Conservation (phyloP, 192 early-diverging fungal species). For the Glomus cerebriforme region DNA sequence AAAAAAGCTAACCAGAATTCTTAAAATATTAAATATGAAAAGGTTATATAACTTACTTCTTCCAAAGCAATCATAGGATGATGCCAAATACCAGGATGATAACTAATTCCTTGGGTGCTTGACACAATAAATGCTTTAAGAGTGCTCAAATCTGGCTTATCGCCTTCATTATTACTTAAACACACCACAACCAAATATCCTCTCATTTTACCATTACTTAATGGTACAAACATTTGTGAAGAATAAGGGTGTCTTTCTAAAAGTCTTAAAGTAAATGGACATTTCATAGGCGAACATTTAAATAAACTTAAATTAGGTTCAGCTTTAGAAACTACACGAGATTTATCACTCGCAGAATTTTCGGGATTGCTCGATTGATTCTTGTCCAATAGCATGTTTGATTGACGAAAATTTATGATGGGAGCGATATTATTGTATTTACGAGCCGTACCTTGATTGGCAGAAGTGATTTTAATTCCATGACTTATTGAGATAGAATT, state of each 20-base stretch:
- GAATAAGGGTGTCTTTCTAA: slow-evolving; percentile 86
- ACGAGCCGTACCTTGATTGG: slow-evolving; percentile 78
- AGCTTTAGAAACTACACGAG: slow-evolving; percentile 23
- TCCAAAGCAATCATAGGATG: slow-evolving; percentile 85
- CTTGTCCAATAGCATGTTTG: slow-evolving; percentile 32
- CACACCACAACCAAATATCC: slow-evolving; percentile 84
- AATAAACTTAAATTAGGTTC: slow-evolving; percentile 75
- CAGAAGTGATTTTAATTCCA: slow-evolving; percentile 41
- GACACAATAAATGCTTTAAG: slow-evolving; percentile 74
- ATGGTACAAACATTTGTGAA: slow-evolving; percentile 85
- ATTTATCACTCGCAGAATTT: slow-evolving; percentile 33
- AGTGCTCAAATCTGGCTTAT: slow-evolving; percentile 72
- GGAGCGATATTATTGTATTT: slow-evolving; percentile 69
- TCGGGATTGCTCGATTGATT: slow-evolving; percentile 41
- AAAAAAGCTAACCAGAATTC: too few species aligned
- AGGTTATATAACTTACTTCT: slow-evolving; percentile 5
- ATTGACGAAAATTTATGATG: slow-evolving; percentile 57
- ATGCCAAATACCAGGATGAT: slow-evolving; percentile 83
- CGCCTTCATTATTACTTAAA: slow-evolving; percentile 64
- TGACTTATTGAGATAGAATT: slow-evolving; percentile 30
- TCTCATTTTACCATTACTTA: slow-evolving; percentile 49
- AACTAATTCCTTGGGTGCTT: slow-evolving; percentile 79
- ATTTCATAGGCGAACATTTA: slow-evolving; percentile 50
- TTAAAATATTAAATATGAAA: neutral
- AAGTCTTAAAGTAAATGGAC: slow-evolving; percentile 64